Conservation (phyloP, 768 basidiomycete genomes). For the Symmetrospora coprosmae region DNA sequence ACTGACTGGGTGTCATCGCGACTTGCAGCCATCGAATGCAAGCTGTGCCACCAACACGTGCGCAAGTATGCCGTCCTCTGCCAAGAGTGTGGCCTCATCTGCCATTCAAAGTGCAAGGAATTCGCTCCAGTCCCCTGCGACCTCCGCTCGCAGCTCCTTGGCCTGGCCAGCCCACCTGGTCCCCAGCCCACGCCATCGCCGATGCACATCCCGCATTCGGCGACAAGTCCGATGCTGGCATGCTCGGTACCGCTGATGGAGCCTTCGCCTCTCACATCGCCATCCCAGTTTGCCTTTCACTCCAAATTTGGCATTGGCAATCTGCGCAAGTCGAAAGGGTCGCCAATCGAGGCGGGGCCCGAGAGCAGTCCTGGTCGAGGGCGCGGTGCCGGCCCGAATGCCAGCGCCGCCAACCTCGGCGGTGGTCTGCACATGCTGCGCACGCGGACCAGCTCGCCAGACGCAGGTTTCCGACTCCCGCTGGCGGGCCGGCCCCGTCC, state of each 20-base stretch:
- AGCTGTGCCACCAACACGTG: constrained; percentile 62
- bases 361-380: no score
- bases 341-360: no score
- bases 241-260: constrained; percentile 6
- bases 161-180: neutral
- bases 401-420: neutral
- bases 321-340: neutral
- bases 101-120: constrained; percentile 42
- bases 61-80: constrained; percentile 76
- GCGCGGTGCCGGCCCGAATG: neutral
- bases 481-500: neutral
- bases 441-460: neutral
- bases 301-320: constrained; percentile 19
- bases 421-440: neutral
- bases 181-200: neutral
- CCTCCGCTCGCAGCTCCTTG: constrained; percentile 25
- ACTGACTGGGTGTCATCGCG: neutral
- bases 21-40: constrained; percentile 61
- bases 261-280: constrained; percentile 8
- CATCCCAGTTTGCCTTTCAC: constrained; percentile 15
- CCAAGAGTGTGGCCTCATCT: constrained; percentile 74
- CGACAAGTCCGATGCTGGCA: neutral
- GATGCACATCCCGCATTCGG: neutral
- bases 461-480: neutral
- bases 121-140: constrained; percentile 26